phyloP scores from a whole-genome alignment of 495 filamentous ascomycete species.

The Xylaria venustula region DNA sequence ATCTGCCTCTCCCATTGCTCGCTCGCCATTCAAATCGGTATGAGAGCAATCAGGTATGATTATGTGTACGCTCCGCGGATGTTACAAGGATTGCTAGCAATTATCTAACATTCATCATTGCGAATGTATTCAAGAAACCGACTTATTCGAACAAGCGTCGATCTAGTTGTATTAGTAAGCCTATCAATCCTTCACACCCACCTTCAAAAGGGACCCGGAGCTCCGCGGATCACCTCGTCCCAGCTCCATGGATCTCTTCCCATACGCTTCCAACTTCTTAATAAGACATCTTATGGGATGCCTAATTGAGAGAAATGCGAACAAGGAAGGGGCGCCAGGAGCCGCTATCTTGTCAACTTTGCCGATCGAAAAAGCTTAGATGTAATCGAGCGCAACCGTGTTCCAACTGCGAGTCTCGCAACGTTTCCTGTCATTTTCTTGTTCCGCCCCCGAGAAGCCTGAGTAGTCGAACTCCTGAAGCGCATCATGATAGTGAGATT shows the following conservation, averaged over 20 bases:
- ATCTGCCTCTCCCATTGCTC: neutral
- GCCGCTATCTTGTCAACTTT: slow-evolving; percentile 49
- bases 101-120: too few relatives aligned
- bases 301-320: too few relatives aligned
- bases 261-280: neutral
- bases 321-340: slow-evolving; percentile 37
- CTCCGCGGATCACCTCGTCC: neutral
- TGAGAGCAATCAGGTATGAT: too few relatives aligned
- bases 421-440: slow-evolving; percentile 36
- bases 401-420: slow-evolving; percentile 41
- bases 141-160: too few relatives aligned
- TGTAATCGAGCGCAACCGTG: slow-evolving; percentile 47
- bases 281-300: too few relatives aligned
- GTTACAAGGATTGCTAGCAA: too few relatives aligned
- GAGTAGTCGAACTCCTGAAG: slow-evolving; percentile 25
- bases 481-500: neutral
- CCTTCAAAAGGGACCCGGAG: neutral
- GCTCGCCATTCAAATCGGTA: neutral
- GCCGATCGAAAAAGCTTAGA: slow-evolving; percentile 46
- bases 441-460: slow-evolving; percentile 19
- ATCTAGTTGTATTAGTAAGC: neutral
- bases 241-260: neutral
- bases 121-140: too few relatives aligned
- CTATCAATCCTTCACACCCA: neutral
- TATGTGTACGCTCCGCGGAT: neutral